Evolutionary conservation across 208 protist genomes (phyloP), one percentile per base, ranked within the genome.

Genomic region (Leishmania martiniquensis): DNA sequence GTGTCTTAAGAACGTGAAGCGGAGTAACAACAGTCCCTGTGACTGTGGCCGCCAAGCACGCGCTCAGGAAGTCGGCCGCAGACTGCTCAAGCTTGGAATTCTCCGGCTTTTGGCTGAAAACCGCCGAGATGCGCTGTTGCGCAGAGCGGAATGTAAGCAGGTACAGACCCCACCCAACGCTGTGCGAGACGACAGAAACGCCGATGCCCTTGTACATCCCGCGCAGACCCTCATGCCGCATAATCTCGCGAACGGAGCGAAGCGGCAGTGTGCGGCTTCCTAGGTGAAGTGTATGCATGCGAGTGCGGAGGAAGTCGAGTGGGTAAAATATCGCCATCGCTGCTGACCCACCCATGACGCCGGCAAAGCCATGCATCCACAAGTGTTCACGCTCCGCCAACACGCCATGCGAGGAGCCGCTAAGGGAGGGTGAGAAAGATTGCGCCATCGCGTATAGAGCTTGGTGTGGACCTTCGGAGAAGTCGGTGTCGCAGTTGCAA

Each of bases 291-390:
- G 85, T 90, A 67, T 97, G 91, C 90, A 90, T 92, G n/a, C 90
- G 85, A 4, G 93, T 97, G 59, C 93, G 89, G 1, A 95, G 77
- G 75, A 95, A 93, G 77, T 97, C 93, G 4, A 97, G 85, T 3
- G 93, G 93, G 76, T 97, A 97, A 78, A 97, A 97, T 49, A 92
- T 57, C 71, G 89, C 86, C 82, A 88, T 95, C 4, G 93, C 84
- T 6, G 89, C 70, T 9, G 87, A 88, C 25, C 89, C 91, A 47
- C 91, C 91, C 54, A 92, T 54, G n/a, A 93, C 74, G 34, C 91
- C 93, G 15, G 93, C 91, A 9, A 76, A 80, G 49, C 88, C 88
- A 80, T 97, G 93, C 83, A 94, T 89, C 87, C 88, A 95, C 25
- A 89, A 87, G 65, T 81, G 79, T 60, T 89, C 85, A 4, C 57